Conservation (phyloP, 805 yeast genomes). For the Candida sphagnicola region DNA sequence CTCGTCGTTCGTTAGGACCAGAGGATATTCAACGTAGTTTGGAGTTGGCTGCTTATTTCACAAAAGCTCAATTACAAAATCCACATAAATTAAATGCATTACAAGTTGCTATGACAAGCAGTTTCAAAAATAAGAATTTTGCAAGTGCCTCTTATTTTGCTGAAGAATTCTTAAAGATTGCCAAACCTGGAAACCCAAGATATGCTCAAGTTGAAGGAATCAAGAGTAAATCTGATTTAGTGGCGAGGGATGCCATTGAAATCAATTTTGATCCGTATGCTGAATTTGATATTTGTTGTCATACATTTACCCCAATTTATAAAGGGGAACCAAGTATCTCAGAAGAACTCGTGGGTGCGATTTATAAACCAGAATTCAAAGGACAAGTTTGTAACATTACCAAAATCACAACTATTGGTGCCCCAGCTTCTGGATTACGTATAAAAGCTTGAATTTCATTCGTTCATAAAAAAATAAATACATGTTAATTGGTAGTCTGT, state of each 20-base stretch:
- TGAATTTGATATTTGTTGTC: constrained; percentile 85
- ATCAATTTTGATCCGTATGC: constrained; percentile 92
- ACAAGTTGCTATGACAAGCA: constrained; percentile 92
- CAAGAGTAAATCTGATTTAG: constrained; percentile 72
- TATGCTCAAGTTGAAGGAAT: constrained; percentile 86
- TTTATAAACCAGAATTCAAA: constrained; percentile 70
- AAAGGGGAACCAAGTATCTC: constrained; percentile 61
- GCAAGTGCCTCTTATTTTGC: constrained; percentile 91
- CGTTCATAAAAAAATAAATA: not conserved
- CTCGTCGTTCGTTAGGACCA: constrained; percentile 76
- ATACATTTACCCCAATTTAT: constrained; percentile 85
- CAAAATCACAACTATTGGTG: constrained; percentile 75
- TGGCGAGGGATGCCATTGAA: constrained; percentile 82
- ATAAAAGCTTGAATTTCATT: constrained; percentile 23
- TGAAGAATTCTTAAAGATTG: constrained; percentile 67
- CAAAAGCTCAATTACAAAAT: constrained; percentile 75
- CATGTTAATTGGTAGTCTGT: too few relatives aligned
- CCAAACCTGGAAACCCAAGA: constrained; percentile 62
- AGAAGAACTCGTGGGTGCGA: constrained; percentile 89
- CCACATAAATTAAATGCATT: constrained; percentile 84
- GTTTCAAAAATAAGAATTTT: constrained; percentile 83
- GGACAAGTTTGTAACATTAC: constrained; percentile 80
- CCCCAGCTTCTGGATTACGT: constrained; percentile 87
- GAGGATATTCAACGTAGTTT: constrained; percentile 77
- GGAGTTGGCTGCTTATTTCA: constrained; percentile 94